Evolutionary conservation across 176 grass and related monocot species (phyloP), one percentile per base, ranked within the genome.

Genomic region (Melocanna baccifera): DNA sequence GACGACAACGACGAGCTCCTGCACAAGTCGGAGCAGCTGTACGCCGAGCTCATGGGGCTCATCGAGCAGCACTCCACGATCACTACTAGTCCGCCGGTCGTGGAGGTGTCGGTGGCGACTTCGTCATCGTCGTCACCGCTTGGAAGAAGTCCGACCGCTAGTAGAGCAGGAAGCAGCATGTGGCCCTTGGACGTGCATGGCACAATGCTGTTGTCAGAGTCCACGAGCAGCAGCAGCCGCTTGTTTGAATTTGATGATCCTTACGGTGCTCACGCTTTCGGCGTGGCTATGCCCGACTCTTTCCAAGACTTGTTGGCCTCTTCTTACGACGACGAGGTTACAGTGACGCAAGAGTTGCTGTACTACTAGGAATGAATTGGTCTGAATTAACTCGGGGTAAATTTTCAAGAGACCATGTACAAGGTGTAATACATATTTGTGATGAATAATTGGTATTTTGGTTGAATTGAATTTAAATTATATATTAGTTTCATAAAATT

Each of bases 1-100:
- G 39, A 36, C 25, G 71, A 73, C 79, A 68, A 66, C n/a, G 67
- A 56, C 39, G 37, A 73, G 40, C 79, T 87, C 61, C 69, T 83
- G 40, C 59, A 42, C 28, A 65, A 90, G 69, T 87, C 89, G 14
- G 89, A 90, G 30, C 40, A 83, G 67, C 80, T 90, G 12, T 90
- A 90, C 80, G 41, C 74, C 12, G 89, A 90, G 84, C 84, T 90
- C 57, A 46, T 78, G 67, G 74, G 61, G 23, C 89, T 90, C 74
- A 83, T 90, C 73, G 74, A 52, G 30, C 75, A 73, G 59, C n/a
- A 61, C 12, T 37, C 58, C n/a, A 6, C 39, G 15, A n/a, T 25
- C 19, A 8, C 34, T 12, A 14, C 26, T 9, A 39, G 56, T 2
- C 13, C 19, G 6, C 34, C 83, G 43, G n/a, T 42, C 43, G 20